Evolutionary conservation across 768 basidiomycete species (phyloP), one percentile per base, ranked within the genome.

Genomic region (Fistulinella prunicolor): DNA sequence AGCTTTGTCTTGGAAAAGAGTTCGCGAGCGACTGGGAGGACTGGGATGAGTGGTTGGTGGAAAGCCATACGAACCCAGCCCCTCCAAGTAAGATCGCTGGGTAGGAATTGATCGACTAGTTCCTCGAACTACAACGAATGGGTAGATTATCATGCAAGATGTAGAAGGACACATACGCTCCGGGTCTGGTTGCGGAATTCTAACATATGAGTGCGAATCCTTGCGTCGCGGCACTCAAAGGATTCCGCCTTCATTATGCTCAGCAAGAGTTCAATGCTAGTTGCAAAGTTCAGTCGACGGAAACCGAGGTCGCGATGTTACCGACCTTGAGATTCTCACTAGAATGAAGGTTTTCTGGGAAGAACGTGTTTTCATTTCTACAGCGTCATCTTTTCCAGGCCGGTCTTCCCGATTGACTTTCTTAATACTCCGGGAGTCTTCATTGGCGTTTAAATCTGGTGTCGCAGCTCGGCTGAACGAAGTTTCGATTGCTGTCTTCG

Each of bases 1-100:
- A 82, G 78, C 59, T 86, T 87, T 8, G 87, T 89, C 65, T 89
- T 89, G 17, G 85, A 78, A 44, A 89, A 76, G 20, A 89, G 71
- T 64, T 89, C 86, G 41, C 84, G 81, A 14, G 87, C 87, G 6
- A 89, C 86, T 6, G 86, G 86, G 14, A 89, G 72, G 4, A 89
- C 86, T 21, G 86, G 86, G 3, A 89, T 73, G 12, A 89, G 71
- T 20, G 86, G 86, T 57, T 89, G 87, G 47, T 87, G 82, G 67
- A 89, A 85, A 13, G 83, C 87, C 76, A 89, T 86, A 58, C 85
- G 86, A 28, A 89, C 77, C 87, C 87, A 89, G 14, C 86, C 86
- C 62, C 77, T 79, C 86, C 86, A 89, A 39, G 78, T 83, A 66
- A 80, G 82, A 56, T 86, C 80, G 3, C 84, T 85, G 4, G 87